Conservation (phyloP, 1,139 yeast genomes). For the Debaryomyces psychrophilus region DNA sequence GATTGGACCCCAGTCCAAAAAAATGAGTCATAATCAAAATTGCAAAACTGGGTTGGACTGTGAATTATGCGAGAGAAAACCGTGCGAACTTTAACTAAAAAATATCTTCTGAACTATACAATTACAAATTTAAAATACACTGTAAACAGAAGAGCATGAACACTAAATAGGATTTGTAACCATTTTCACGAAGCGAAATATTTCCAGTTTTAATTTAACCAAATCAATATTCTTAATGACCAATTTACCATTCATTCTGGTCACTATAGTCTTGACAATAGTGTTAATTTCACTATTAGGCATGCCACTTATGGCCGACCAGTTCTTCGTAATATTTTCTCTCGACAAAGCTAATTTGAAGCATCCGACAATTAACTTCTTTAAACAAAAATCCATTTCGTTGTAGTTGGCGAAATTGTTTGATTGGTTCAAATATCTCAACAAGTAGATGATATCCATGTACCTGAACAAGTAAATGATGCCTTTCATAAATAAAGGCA, state of each 20-base stretch:
- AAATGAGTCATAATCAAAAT: constrained; percentile 6
- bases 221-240: constrained; percentile 44
- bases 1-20: constrained; percentile 3
- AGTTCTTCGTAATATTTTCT: constrained; percentile 31
- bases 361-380: constrained; percentile 50
- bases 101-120: background rate
- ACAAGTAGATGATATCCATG: constrained; percentile 52
- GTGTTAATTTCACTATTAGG: constrained; percentile 39
- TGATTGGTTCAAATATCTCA: constrained; percentile 51
- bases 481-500: constrained; percentile 46
- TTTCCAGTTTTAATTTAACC: constrained; percentile 42
- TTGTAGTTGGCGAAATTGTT: constrained; percentile 48
- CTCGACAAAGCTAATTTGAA: constrained; percentile 44
- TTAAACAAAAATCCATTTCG: constrained; percentile 50
- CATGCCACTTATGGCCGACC: constrained; percentile 45
- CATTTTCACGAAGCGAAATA: constrained; percentile 49
- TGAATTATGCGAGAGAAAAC: background rate
- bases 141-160: background rate
- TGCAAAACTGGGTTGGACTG: background rate
- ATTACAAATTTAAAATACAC: constrained; percentile 8
- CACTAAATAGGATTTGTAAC: constrained; percentile 35
- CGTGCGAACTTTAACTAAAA: background rate
- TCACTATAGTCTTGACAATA: constrained; percentile 42
- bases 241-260: constrained; percentile 49
- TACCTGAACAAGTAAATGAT: constrained; percentile 50